Conservation (phyloP, 148 eudicot species). For the Mesembryanthemum crystallinum region DNA sequence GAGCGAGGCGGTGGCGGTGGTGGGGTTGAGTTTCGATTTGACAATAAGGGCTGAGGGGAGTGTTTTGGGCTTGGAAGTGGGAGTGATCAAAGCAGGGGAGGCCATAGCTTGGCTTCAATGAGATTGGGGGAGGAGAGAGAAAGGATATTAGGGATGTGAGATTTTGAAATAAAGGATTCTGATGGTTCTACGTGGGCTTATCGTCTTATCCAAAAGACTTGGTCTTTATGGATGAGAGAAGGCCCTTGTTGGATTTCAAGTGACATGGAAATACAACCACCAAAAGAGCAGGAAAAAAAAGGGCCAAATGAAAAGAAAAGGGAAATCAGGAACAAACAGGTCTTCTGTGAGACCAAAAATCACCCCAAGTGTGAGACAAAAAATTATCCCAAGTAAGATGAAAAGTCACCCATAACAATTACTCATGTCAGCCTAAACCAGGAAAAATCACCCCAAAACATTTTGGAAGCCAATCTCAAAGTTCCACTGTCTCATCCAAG, state of each 20-base stretch:
- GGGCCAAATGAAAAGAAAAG: neutral
- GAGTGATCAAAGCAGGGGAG: slow-evolving; percentile 64
- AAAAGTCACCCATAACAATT: too few relatives aligned
- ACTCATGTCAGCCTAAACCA: too few relatives aligned
- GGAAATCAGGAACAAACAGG: neutral
- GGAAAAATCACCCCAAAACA: too few relatives aligned
- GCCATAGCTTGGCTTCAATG: slow-evolving; percentile 41
- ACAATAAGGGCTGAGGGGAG: slow-evolving; percentile 15
- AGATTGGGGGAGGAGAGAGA: neutral
- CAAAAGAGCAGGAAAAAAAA: neutral
- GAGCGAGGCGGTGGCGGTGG: slow-evolving; percentile 35
- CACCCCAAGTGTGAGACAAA: too few relatives aligned
- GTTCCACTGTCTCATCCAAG: too few relatives aligned
- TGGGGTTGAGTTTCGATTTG: slow-evolving; percentile 16
- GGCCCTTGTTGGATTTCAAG: slow-evolving; percentile 24
- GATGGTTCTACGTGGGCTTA: slow-evolving; percentile 56
- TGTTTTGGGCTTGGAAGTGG: slow-evolving; percentile 39
- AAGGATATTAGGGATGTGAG: slow-evolving; percentile 5
- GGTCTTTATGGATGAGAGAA: slow-evolving; percentile 56
- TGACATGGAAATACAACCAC: slow-evolving; percentile 31
- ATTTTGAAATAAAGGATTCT: slow-evolving; percentile 18
- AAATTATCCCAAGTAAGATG: too few relatives aligned
- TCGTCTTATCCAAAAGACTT: slow-evolving; percentile 66
- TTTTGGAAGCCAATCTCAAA: too few relatives aligned
- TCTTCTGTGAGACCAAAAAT: too few relatives aligned